Evolutionary conservation across 345 rosid genomes (phyloP).

Genomic region (Nasturtium officinale): DNA sequence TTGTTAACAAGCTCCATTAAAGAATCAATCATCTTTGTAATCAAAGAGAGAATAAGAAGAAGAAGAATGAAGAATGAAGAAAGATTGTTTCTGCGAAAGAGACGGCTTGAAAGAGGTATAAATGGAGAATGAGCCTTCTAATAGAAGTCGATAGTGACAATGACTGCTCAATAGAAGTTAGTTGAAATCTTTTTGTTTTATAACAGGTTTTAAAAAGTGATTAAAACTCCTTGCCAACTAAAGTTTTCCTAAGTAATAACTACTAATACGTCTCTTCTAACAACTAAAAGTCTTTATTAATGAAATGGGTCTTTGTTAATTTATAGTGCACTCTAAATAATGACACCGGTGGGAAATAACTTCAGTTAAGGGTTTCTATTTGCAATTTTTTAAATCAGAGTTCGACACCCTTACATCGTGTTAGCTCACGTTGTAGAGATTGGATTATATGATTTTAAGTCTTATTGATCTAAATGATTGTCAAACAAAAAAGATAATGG

Average conservation of each 20-base stretch:
- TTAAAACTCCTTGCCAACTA: slow-evolving; percentile 36
- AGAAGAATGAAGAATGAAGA: slow-evolving; percentile 9
- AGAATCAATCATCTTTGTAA: slow-evolving; percentile 33
- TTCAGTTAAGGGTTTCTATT: too few species aligned
- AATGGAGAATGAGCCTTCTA: slow-evolving; percentile 23
- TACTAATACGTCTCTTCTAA: neutral
- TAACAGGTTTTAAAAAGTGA: slow-evolving; percentile 15
- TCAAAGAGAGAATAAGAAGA: neutral
- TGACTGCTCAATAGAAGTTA: slow-evolving; percentile 29
- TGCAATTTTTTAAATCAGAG: too few species aligned
- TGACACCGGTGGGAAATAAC: neutral
- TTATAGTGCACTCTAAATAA: neutral
- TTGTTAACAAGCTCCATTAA: slow-evolving; percentile 31
- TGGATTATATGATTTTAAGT: too few species aligned
- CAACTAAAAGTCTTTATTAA: neutral
- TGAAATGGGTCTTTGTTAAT: slow-evolving; percentile 21
- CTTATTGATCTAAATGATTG: too few species aligned
- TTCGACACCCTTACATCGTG: too few species aligned
- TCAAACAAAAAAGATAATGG: neutral
- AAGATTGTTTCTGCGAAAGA: slow-evolving; percentile 19
- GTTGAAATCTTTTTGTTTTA: slow-evolving; percentile 1
- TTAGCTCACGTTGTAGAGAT: too few species aligned
- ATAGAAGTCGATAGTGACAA: slow-evolving; percentile 33
- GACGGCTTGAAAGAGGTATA: slow-evolving; percentile 12
- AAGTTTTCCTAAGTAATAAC: slow-evolving; percentile 19